These are phyloP conservation scores for Pyrus hybrid DNA, from an alignment of 331 rosid genomes.

Conservation along the genomic window DNA sequence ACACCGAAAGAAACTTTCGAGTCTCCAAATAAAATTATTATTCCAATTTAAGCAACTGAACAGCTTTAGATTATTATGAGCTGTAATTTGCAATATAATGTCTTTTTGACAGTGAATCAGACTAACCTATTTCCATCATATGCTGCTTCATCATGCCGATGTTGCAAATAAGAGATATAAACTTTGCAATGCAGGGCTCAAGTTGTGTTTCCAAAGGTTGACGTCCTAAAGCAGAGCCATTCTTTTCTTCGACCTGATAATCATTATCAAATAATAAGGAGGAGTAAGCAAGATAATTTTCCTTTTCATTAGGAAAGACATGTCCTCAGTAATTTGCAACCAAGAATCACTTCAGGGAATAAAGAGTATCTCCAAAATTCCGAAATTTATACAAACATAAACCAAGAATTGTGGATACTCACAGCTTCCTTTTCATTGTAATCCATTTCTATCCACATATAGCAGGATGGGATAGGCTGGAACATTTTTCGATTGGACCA, in stretches of 20 bases:
- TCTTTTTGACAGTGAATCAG: background rate
- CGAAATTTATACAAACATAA: conserved; percentile 10
- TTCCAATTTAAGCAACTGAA: conserved; percentile 9
- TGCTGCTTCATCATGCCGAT: conserved; percentile 95
- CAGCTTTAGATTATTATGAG: conserved; percentile 17
- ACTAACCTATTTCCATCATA: conserved; percentile 98
- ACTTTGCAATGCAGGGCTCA: conserved; percentile 64
- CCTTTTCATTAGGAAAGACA: background rate
- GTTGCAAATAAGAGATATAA: conserved; percentile 84
- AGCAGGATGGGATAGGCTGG: conserved; percentile 45
- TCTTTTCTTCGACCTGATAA: conserved; percentile 46
- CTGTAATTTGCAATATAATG: background rate
- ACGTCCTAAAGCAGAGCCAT: conserved; percentile 26
- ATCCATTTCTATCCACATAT: conserved; percentile 93
- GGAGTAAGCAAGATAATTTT: background rate
- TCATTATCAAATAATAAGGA: conserved; percentile 17
- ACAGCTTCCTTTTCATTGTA: conserved; percentile 55
- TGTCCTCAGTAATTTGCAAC: background rate
- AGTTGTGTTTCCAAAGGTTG: conserved; percentile 65
- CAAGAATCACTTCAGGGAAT: background rate
- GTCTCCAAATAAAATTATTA: background rate
- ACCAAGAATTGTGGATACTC: conserved; percentile 33
- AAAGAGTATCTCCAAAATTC: background rate
- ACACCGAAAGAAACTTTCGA: background rate
- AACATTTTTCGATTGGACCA: conserved; percentile 63